Base-by-base conservation (phyloP, 495 filamentous ascomycete species). In the Podospora pseudopauciseta region DNA sequence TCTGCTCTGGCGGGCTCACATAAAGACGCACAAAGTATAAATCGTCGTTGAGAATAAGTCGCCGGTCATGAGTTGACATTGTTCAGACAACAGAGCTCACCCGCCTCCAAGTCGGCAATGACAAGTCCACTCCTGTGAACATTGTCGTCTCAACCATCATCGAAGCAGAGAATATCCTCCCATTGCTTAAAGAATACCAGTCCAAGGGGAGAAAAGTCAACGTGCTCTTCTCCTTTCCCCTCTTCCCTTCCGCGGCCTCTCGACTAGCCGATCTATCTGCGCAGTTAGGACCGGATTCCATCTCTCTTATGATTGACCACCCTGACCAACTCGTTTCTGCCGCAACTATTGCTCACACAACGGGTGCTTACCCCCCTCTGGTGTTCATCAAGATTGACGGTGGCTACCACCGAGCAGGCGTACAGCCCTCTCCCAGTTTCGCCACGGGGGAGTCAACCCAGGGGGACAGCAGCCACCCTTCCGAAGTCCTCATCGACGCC, bases 21-120 rank as follows among this genome's bases (percentile, higher is more conserved):
- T 95, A 65, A 96, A 96, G 73, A 91, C 91, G 26, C 93, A 96
- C 74, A 97, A 96, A 79, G 92, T 90, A 74, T 23, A 23, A 23
- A 23, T 23, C 23, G 23, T 23, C 23, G 23, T 23, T 23, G 23
- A 23, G 23, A 23, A 23, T 23, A 23, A 23, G 23, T 23, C 23
- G 23, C 58, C 15, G 63, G 11, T 53, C 65, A 44, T 53, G 64
- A 57, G 7, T 65, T 62, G 9, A 73, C 57, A n/a, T 19, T 30
- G 1, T 26, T 2, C 39, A 74, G 74, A 96, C 93, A 0, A 81
- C 82, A 4, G 86, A 96, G 76, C 76, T 94, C 64, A 87, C 93
- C 27, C 82, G 83, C 59, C 79, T 95, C 20, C 92, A 96, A 85
- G 86, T 94, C 44, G 89, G 89, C 30, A 75, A 85, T 39, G 72